Conservation (phyloP, 768 basidiomycete species). For the Lentinula lateritia region DNA sequence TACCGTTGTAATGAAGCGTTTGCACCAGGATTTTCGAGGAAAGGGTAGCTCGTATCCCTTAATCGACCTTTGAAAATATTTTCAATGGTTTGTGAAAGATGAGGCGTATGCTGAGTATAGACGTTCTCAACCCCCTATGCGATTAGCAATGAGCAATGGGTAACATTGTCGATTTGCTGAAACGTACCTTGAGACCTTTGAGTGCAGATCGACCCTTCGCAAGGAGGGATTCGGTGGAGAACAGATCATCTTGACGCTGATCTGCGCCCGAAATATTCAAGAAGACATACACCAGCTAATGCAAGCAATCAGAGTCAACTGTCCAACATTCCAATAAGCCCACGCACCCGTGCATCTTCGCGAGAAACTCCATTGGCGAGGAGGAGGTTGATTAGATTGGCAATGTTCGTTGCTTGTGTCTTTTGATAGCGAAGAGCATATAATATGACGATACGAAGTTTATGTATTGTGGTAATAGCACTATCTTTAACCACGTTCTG, state of each 20-base stretch:
- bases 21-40: conserved; percentile 60
- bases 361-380: conserved; percentile 69
- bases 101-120: conserved; percentile 95
- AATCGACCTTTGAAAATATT: conserved; percentile 81
- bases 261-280: conserved; percentile 92
- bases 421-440: conserved; percentile 96
- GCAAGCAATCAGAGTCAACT: conserved; percentile 9
- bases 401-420: conserved; percentile 74
- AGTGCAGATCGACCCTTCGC: conserved; percentile 91
- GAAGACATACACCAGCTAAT: conserved; percentile 86
- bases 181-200: conserved; percentile 83
- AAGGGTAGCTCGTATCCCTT: conserved; percentile 87
- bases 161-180: conserved; percentile 3
- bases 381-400: conserved; percentile 67
- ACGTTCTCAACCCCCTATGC: conserved; percentile 96
- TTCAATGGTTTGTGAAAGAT: conserved; percentile 89
- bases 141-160: neutral
- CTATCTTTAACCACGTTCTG: conserved; percentile 71
- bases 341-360: conserved; percentile 67
- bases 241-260: conserved; percentile 95
- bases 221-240: conserved; percentile 91
- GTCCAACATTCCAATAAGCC: neutral
- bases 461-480: conserved; percentile 69
- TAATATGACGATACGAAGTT: conserved; percentile 85
- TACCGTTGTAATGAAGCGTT: conserved; percentile 72